Conservation (phyloP, 306 rosid genomes). For the Cotoneaster glaucophyllus region DNA sequence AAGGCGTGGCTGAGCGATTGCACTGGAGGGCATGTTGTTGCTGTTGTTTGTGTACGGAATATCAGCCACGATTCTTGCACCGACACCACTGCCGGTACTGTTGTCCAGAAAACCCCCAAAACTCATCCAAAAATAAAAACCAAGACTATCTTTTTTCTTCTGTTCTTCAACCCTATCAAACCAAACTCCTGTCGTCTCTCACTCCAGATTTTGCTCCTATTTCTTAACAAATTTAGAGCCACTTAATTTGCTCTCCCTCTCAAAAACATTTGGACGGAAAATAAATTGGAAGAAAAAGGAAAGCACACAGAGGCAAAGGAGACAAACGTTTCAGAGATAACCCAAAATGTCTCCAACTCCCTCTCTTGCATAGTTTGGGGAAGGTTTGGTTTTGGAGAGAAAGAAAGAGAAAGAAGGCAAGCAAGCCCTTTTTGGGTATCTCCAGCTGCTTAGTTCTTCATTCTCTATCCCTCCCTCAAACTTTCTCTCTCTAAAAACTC, state of each 20-base stretch:
- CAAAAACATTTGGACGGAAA: not conserved
- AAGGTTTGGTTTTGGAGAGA: constrained; percentile 27
- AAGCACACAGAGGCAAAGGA: constrained; percentile 30
- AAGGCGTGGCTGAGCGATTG: constrained; percentile 65
- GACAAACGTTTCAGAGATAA: constrained; percentile 37
- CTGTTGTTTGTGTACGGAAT: constrained; percentile 39
- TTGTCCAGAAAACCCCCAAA: constrained; percentile 80
- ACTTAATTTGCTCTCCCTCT: not conserved
- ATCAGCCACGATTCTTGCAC: constrained; percentile 57
- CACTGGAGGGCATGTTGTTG: constrained; percentile 61
- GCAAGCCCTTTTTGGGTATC: constrained; percentile 8
- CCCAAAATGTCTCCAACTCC: constrained; percentile 53
- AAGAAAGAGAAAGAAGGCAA: constrained; percentile 64
- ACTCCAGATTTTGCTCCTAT: not conserved
- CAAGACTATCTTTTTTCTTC: not conserved
- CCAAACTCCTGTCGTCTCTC: not conserved
- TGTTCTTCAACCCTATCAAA: not conserved
- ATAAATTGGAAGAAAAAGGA: not conserved
- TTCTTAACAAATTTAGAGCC: not conserved
- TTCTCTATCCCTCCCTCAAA: constrained; percentile 49
- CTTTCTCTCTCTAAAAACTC: not conserved
- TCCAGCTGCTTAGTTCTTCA: constrained; percentile 46
- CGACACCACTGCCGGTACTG: constrained; percentile 53
- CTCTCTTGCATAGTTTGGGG: constrained; percentile 21
- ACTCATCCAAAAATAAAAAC: constrained; percentile 67